A percentile compares a stretch with the other conserved stretches of the same genome.
These are phyloP conservation scores for Sindora glabra DNA, from an alignment of 306 rosid species.

Conservation along the genomic window DNA sequence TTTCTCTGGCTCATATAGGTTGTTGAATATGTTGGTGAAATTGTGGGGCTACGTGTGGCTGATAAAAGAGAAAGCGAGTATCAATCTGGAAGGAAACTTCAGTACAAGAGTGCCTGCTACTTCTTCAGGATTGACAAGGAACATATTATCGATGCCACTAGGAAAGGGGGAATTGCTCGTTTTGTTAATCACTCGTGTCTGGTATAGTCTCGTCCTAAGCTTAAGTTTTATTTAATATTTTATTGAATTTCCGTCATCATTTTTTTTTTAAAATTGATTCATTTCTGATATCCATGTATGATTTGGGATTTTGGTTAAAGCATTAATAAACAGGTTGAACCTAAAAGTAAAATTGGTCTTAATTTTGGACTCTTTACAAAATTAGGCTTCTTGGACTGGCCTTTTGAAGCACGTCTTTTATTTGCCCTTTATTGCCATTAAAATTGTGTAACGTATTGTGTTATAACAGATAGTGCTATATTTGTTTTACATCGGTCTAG, in stretches of 20 bases:
- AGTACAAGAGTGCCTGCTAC: conserved; percentile 72
- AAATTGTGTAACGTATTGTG: background rate
- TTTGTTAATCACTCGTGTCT: conserved; percentile 73
- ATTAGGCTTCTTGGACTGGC: background rate
- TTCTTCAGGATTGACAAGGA: conserved; percentile 68
- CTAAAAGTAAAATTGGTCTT: background rate
- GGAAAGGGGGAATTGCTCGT: conserved; percentile 74
- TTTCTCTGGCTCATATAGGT: conserved; percentile 37
- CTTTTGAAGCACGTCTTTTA: background rate
- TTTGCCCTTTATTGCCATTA: background rate
- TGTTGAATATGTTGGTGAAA: conserved; percentile 72
- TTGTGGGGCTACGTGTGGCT: conserved; percentile 55
- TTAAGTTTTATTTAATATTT: background rate
- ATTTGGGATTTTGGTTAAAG: background rate
- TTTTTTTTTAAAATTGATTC: background rate
- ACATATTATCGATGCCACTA: conserved; percentile 66
- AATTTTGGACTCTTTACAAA: too few species aligned
- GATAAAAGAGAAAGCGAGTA: conserved; percentile 65
- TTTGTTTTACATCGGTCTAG: background rate
- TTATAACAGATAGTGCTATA: background rate
- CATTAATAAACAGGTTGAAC: background rate
- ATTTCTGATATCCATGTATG: background rate
- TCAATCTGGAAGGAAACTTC: conserved; percentile 57
- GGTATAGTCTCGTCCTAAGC: conserved; percentile 29
- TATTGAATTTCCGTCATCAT: too few species aligned